Evolutionary conservation across 1,284 basidiomycete species (phyloP), one percentile per base, ranked within the genome.

Genomic region (Ceratobasidium sp.): DNA sequence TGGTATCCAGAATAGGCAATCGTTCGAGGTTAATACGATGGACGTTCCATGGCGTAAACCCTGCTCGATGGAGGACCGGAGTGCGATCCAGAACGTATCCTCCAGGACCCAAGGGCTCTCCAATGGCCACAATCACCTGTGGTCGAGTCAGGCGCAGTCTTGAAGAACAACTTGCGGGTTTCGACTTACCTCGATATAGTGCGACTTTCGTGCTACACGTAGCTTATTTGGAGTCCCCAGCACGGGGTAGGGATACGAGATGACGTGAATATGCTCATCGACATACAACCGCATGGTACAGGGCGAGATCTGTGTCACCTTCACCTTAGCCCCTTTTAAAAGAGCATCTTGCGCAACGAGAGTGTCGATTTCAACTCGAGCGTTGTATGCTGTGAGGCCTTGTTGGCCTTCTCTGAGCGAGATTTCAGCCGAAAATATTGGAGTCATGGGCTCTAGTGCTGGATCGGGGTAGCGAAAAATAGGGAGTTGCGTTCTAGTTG

Each of bases 161-260:
- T 21, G 18, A 16, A 3, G 5, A n/a, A 60, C 0, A 23, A 1
- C 21, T 8, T 1, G 41, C 12, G 34, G 10, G 32, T n/a, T 6
- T 1, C 60, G 23, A 74, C 76, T 16, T 46, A 87, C 87, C 80
- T 88, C 86, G 8, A 87, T 80, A 74, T 84, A 88, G n/a, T 77
- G 80, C 2, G 86, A 88, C 73, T 83, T 85, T 36, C 87, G 81
- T 9, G 85, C 86, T 30, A 88, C 76, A 5, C 84, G 81, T 1
- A 84, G 71, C 75, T 80, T 86, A 1, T 77, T 61, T 21, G 77
- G 77, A n/a, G 67, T 71, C 10, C 79, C 81, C 43, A 81, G 77
- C 14, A 86, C 77, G 3, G 81, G 81, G 57, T 80, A 79, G 9
- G 82, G 81, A 73, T 78, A 83, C 18, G 75, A 41, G 16, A 83